A percentile compares a stretch with the other conserved stretches of the same genome.
Evolutionary conservation across 371 early-diverging fungal species (phyloP).

Genomic region (Syncephalastrum racemosum): DNA sequence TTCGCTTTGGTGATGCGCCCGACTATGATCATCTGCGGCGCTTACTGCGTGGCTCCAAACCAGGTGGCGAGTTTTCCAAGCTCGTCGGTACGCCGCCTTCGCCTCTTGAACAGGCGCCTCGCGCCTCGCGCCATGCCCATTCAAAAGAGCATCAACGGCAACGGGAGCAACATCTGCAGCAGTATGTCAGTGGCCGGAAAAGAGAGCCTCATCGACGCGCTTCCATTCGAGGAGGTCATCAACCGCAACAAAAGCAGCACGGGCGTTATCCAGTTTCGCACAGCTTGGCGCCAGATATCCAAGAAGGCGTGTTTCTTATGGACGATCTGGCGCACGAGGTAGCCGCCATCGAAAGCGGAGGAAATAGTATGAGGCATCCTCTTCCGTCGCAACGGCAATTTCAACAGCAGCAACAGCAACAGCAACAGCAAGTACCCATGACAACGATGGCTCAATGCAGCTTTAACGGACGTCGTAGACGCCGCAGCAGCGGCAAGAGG

Average conservation of each 20-base stretch:
- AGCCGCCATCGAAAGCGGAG: conserved; percentile 3
- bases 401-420: conserved; percentile 6
- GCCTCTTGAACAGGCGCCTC: neutral
- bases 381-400: neutral
- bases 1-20: conserved; percentile 89
- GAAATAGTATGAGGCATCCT: neutral
- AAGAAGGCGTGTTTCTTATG: conserved; percentile 25
- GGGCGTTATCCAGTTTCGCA: too few species aligned
- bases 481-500: conserved; percentile 2
- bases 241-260: conserved; percentile 1
- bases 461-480: neutral
- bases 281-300: conserved; percentile 1
- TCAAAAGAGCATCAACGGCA: neutral
- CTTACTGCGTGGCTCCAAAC: conserved; percentile 35
- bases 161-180: conserved; percentile 7
- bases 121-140: neutral
- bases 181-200: too few species aligned
- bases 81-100: conserved; percentile 16
- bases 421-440: conserved; percentile 2
- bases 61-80: conserved; percentile 25
- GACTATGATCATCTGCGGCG: conserved; percentile 75
- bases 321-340: conserved; percentile 24
- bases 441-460: conserved; percentile 1
- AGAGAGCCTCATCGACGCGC: too few species aligned
- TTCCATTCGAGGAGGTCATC: neutral